Conservation (phyloP, 805 yeast species). For the Wickerhamomyces queroliae region DNA sequence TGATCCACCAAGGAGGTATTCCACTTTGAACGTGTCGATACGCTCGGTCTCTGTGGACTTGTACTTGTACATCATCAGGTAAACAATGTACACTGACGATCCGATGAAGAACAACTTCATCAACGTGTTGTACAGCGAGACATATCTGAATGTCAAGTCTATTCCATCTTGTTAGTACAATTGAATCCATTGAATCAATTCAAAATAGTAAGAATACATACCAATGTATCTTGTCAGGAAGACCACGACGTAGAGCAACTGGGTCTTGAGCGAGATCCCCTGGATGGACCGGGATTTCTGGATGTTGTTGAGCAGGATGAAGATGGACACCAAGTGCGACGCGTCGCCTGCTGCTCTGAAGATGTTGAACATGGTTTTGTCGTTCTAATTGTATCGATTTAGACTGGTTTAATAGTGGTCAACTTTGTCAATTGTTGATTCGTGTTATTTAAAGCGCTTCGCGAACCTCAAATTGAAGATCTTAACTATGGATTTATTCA, state of each 20-base stretch:
- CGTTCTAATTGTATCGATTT: neutral
- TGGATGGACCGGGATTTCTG: conserved; percentile 55
- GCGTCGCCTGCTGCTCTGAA: conserved; percentile 61
- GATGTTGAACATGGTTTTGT: conserved; percentile 28
- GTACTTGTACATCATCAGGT: conserved; percentile 60
- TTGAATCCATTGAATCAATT: neutral
- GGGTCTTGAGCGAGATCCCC: conserved; percentile 90
- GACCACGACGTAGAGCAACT: conserved; percentile 68
- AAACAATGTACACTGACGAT: conserved; percentile 69
- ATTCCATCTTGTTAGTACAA: conserved; percentile 14
- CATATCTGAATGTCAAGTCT: conserved; percentile 36
- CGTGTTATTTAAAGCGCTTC: too few relatives aligned
- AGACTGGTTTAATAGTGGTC: too few relatives aligned
- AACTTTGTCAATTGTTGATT: too few relatives aligned
- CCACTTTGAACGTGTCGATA: conserved; percentile 70
- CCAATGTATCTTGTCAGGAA: conserved; percentile 71
- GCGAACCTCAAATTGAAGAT: neutral
- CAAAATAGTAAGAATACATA: too few relatives aligned
- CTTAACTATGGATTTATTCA: neutral
- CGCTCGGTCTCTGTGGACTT: conserved; percentile 45
- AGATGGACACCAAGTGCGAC: conserved; percentile 75
- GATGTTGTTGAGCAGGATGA: conserved; percentile 71
- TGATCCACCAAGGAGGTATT: conserved; percentile 63
- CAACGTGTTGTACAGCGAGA: conserved; percentile 66
- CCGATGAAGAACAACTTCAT: conserved; percentile 81